A percentile compares a stretch with the other conserved stretches of the same genome.
Conservation (phyloP, 2,329 filamentous ascomycete species). For the Zasmidium cellare region DNA sequence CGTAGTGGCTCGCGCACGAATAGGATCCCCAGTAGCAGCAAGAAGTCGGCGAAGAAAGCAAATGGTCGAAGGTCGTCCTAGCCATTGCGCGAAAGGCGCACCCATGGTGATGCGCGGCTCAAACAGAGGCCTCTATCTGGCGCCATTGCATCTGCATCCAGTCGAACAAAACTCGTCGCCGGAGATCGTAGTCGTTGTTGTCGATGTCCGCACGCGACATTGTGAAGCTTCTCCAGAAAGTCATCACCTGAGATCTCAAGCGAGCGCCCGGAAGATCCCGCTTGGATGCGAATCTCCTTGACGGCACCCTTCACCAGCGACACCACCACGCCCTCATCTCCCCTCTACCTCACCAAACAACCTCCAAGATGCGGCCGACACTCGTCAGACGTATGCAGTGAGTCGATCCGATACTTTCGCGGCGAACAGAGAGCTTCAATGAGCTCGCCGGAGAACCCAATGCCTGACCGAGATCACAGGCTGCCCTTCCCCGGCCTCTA, state of each 20-base stretch:
- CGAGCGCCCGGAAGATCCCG: neutral
- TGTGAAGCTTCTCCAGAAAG: neutral
- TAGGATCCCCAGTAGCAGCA: conserved; percentile 8
- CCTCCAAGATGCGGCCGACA: conserved; percentile 30
- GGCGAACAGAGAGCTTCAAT: neutral
- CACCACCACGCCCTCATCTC: conserved; percentile 2
- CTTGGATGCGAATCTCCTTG: conserved; percentile 2
- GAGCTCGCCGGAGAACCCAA: neutral
- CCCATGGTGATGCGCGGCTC: conserved; percentile 40
- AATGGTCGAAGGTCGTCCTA: conserved; percentile 46
- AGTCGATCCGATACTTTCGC: conserved; percentile 21
- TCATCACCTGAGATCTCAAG: neutral
- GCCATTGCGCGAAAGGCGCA: conserved; percentile 44
- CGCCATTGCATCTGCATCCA: conserved; percentile 34
- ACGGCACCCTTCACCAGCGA: conserved; percentile 2
- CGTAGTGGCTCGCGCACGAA: neutral
- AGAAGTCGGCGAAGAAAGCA: conserved; percentile 38
- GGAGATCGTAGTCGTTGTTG: neutral
- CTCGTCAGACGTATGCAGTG: conserved; percentile 46
- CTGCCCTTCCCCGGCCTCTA: conserved; percentile 51
- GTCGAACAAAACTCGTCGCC: neutral
- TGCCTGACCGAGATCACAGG: conserved; percentile 12
- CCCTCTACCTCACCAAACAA: conserved; percentile 4
- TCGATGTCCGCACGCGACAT: neutral
- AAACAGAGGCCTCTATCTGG: conserved; percentile 30